Conservation (phyloP, 805 yeast genomes). For the Ogataea thermomethanolica region DNA sequence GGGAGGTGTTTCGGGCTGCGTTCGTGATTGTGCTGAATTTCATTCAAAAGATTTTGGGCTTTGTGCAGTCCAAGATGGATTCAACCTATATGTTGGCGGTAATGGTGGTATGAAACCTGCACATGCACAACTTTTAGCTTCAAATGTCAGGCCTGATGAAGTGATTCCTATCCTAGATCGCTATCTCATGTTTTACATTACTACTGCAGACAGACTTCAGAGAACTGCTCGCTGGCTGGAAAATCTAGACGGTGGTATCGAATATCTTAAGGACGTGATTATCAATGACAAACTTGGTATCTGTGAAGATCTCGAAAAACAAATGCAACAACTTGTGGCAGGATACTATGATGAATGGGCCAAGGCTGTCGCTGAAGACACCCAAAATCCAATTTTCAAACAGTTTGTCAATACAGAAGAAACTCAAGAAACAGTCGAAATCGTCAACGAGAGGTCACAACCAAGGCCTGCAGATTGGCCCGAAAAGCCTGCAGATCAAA, state of each 20-base stretch:
- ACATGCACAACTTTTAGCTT: constrained; percentile 33
- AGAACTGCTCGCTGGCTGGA: constrained; percentile 40
- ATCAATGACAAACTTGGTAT: constrained; percentile 36
- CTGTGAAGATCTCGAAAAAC: constrained; percentile 32
- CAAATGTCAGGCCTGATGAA: constrained; percentile 35
- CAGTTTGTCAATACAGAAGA: constrained; percentile 34
- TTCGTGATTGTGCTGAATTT: constrained; percentile 38
- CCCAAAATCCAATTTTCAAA: constrained; percentile 28
- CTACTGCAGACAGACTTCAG: constrained; percentile 37
- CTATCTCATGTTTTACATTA: constrained; percentile 37
- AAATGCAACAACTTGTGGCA: constrained; percentile 33
- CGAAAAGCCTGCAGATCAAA: constrained; percentile 19
- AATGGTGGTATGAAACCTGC: constrained; percentile 42
- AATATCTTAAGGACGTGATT: constrained; percentile 33
- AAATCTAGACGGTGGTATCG: constrained; percentile 35
- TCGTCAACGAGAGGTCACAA: constrained; percentile 36
- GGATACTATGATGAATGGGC: constrained; percentile 38
- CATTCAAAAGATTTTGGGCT: constrained; percentile 38
- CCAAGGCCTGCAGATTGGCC: constrained; percentile 38
- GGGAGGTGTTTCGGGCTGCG: constrained; percentile 39
- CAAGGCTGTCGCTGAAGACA: constrained; percentile 23
- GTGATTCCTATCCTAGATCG: constrained; percentile 36
- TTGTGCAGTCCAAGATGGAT: constrained; percentile 37
- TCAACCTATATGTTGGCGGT: constrained; percentile 37
- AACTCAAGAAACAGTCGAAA: constrained; percentile 31